Conservation (phyloP, 2,329 filamentous ascomycete genomes). For the Fusarium coicis region DNA sequence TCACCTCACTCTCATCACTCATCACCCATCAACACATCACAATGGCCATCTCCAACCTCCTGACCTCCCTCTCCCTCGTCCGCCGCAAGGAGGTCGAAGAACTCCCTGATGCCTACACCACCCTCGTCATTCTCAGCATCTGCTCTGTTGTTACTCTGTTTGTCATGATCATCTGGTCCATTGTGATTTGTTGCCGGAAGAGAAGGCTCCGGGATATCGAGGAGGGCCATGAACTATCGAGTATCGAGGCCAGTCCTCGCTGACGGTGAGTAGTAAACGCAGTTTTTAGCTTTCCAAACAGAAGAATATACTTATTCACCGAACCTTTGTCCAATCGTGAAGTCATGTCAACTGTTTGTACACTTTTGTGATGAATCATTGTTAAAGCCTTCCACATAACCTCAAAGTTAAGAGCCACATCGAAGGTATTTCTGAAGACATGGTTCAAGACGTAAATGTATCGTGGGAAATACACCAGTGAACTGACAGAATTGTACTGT, state of each 20-base stretch:
- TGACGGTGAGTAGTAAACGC: neutral
- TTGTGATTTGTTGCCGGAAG: neutral
- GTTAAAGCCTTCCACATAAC: too few species aligned
- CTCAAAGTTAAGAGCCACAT: neutral
- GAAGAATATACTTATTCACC: neutral
- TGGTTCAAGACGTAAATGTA: neutral
- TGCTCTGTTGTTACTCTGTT: neutral
- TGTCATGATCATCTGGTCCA: neutral
- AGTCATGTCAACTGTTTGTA: neutral
- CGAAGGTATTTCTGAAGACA: neutral
- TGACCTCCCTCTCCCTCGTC: neutral
- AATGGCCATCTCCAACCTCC: neutral
- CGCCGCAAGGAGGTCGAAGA: neutral
- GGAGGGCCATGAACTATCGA: neutral
- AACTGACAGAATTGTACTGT: neutral
- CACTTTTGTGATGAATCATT: neutral
- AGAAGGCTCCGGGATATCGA: neutral
- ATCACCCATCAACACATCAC: neutral
- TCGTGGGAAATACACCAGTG: neutral
- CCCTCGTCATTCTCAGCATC: neutral
- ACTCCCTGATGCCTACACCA: too few species aligned
- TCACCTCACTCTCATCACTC: neutral
- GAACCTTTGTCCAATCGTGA: neutral
- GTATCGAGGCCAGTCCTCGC: too few species aligned
- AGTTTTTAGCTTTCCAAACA: too few species aligned